phyloP scores from a whole-genome alignment of 2,329 filamentous ascomycete species.

The Calonectria henricotiae region DNA sequence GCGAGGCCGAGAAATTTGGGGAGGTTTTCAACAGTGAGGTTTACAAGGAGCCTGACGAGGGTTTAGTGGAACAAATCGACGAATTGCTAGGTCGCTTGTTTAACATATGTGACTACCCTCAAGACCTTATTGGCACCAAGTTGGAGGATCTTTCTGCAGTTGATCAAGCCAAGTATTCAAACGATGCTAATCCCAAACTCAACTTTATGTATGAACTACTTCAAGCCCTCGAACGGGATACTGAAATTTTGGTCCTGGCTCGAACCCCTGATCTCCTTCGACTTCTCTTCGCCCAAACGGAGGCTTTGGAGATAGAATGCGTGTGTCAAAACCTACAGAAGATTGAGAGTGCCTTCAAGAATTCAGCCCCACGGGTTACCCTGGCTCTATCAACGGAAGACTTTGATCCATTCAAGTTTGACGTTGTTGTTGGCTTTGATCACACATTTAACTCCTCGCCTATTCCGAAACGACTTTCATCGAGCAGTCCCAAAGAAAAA shows the following conservation, averaged over 20 bases:
- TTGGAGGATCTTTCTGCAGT: conserved; percentile 59
- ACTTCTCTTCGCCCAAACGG: conserved; percentile 68
- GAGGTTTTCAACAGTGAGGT: conserved; percentile 61
- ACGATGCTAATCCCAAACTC: conserved; percentile 74
- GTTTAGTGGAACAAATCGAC: conserved; percentile 66
- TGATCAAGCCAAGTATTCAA: conserved; percentile 68
- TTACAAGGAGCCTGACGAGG: conserved; percentile 59
- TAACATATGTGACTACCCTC: conserved; percentile 73
- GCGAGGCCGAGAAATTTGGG: conserved; percentile 65
- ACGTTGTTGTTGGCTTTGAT: conserved; percentile 72
- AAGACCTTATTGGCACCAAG: conserved; percentile 65
- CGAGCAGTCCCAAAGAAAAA: conserved; percentile 44
- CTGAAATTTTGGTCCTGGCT: conserved; percentile 70
- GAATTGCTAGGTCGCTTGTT: conserved; percentile 67
- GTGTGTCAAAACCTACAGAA: conserved; percentile 55
- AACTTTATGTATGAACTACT: conserved; percentile 73
- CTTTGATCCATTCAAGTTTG: conserved; percentile 61
- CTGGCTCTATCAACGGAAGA: conserved; percentile 62
- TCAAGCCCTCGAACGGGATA: conserved; percentile 61
- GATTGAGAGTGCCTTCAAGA: conserved; percentile 51
- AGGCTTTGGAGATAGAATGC: conserved; percentile 59
- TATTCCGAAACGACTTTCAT: conserved; percentile 47
- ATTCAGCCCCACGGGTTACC: conserved; percentile 60
- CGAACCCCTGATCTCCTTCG: conserved; percentile 67
- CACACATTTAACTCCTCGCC: conserved; percentile 64